A percentile compares a stretch with the other conserved stretches of the same genome.
phyloP scores from a whole-genome alignment of 208 protist species.

The Trypanosoma avium region DNA sequence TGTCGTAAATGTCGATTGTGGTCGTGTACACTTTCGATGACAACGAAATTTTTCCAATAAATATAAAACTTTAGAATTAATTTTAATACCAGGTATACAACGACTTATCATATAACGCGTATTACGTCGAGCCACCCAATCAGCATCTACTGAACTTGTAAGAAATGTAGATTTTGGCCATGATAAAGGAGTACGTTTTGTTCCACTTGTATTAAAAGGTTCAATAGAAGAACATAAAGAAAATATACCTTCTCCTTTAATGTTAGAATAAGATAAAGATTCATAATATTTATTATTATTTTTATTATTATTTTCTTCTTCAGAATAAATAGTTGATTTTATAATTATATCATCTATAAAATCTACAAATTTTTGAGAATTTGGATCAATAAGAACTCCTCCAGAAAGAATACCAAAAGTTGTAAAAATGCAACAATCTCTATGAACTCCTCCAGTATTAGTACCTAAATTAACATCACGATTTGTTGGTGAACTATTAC shows the following conservation, averaged over 20 bases:
- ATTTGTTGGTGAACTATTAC: background rate
- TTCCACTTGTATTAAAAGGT: slow-evolving; percentile 24
- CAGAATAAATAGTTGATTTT: slow-evolving; percentile 9
- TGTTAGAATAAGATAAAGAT: slow-evolving; percentile 11
- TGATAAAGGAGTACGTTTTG: slow-evolving; percentile 15
- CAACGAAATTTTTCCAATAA: slow-evolving; percentile 24
- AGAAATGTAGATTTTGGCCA: slow-evolving; percentile 17
- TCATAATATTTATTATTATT: slow-evolving; percentile 21
- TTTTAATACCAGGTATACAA: background rate
- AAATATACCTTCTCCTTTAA: slow-evolving; percentile 19
- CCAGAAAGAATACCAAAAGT: slow-evolving; percentile 62
- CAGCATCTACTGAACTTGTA: background rate
- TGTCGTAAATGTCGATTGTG: slow-evolving; percentile 19
- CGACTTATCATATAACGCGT: slow-evolving; percentile 1
- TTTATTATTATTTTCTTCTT: slow-evolving; percentile 12
- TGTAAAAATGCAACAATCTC: slow-evolving; percentile 60
- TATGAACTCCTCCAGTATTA: background rate
- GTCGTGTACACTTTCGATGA: slow-evolving; percentile 6
- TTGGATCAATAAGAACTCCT: slow-evolving; percentile 57
- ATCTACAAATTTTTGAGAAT: slow-evolving; percentile 39
- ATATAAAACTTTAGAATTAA: background rate
- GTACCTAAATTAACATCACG: background rate
- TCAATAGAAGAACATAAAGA: slow-evolving; percentile 31
- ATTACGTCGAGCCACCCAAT: slow-evolving; percentile 10
- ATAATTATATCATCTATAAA: slow-evolving; percentile 40